Evolutionary conservation across 179 eudicot genomes (phyloP), one percentile per base, ranked within the genome.

Genomic region (Spinacia oleracea): DNA sequence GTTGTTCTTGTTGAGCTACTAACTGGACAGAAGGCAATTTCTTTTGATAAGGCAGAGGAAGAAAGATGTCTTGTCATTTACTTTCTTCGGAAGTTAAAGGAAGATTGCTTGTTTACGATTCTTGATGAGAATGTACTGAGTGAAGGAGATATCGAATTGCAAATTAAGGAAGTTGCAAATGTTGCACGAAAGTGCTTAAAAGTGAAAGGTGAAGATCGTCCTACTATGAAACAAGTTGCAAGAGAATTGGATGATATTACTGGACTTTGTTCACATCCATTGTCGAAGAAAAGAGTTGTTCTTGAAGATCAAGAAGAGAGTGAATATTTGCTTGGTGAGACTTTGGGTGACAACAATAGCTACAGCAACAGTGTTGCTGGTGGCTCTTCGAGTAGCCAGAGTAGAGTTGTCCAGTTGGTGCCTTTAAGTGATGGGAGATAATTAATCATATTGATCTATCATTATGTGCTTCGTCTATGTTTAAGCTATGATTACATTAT

Each of bases 181-280:
- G 69, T 85, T 11, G 81, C 84, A 1, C 38, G 51, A 20, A 25
- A 72, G 34, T 81, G 83, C 48, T 51, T 81, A 27, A 71, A 11
- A 34, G 4, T 81, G 18, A 85, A 76, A 43, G 84, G 86, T 23
- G 86, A 80, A 0, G 80, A 85, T 9, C 78, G 86, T 38, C 85
- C 86, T 4, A 70, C 68, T 9, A 86, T 85, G 89, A 83, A 83
- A 40, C 81, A 85, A 76, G 87, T 87, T 2, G 88, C 86, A 0
- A 74, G 46, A 69, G 88, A 87, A 59, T 29, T 89, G 7, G 80
- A 84, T 14, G 43, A 79, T 10, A 81, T 80, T 1, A 72, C 18
- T 58, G 64, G 76, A 74, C 68, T 34, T 12, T 21, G 59, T 27
- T 46, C 56, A 27, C 55, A 62, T 27, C 70, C 56, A 14, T 62